Evolutionary conservation across 164 flowering plant species (phyloP), one percentile per base, ranked within the genome.

Genomic region (Saururus chinensis): DNA sequence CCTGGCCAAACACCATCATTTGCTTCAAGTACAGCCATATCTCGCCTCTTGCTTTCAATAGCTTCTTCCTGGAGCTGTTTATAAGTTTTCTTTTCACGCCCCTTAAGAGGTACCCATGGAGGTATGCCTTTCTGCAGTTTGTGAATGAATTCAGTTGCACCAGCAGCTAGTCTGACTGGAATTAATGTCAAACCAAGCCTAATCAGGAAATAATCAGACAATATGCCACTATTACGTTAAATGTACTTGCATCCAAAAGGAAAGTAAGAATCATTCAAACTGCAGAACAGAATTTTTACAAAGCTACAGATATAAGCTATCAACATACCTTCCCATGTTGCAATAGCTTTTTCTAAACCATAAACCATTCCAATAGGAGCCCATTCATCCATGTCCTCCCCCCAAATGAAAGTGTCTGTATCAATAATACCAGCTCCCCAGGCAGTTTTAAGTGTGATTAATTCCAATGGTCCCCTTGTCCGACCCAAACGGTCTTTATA

Each of bases 321-420:
- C 35, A 40, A 70, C 87, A 63, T 55, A 92, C 98, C 98, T 81
- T 92, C 98, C 98, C 98, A 92, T 56, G 98, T 86, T 67, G 92
- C 96, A 76, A 92, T 78, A 57, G 98, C 98, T 64, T 60, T 81
- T 67, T 92, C 92, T 79, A 92, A 41, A 49, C 95, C 96, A 70
- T 92, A 87, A 53, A 89, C 73, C 98, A 92, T 92, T 74, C 82
- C 80, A 68, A 92, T 89, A 6, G 98, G 98, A 54, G 86, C 96
- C 95, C 95, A 92, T 69, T 92, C 98, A 78, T 89, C 98, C 93
- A 89, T 77, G 79, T 92, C 98, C 52, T 87, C 95, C n/a, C 91
- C 92, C 98, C 98, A 92, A 56, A 92, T 80, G 77, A 92, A 92
- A 3, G 98, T 92, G 61, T 92, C 66, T 66, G 80, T 87, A 59